These are phyloP conservation scores for Adenanthera pavonina DNA, from an alignment of 306 rosid species.

Conservation along the genomic window DNA sequence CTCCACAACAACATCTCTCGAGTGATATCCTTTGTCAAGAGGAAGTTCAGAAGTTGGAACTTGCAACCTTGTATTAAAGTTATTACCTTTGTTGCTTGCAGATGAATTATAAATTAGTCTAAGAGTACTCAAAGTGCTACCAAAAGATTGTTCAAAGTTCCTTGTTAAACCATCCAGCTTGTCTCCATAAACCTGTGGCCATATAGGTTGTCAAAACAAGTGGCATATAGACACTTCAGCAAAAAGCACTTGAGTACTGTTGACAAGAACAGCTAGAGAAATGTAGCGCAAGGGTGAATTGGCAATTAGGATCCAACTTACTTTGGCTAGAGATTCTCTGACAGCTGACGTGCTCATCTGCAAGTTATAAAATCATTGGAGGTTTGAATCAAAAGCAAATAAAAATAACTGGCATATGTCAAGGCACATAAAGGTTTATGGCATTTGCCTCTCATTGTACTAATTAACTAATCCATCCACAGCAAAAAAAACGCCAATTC, in stretches of 20 bases:
- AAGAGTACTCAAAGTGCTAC: conserved; percentile 80
- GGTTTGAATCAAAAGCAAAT: conserved; percentile 16
- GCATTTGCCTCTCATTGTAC: neutral
- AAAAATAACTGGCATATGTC: conserved; percentile 6
- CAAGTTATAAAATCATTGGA: conserved; percentile 35
- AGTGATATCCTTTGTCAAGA: conserved; percentile 40
- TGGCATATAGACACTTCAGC: conserved; percentile 46
- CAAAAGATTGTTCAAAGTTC: conserved; percentile 83
- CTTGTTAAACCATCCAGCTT: conserved; percentile 64
- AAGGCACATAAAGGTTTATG: conserved; percentile 14
- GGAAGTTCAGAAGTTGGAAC: conserved; percentile 36
- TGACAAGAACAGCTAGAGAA: conserved; percentile 31
- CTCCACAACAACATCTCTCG: conserved; percentile 42
- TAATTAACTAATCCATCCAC: neutral
- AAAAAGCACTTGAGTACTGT: conserved; percentile 49
- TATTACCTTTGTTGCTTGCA: conserved; percentile 37
- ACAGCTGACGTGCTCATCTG: conserved; percentile 86
- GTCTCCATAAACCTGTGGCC: conserved; percentile 79
- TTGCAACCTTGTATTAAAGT: conserved; percentile 39
- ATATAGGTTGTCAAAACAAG: conserved; percentile 49
- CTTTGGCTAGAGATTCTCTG: conserved; percentile 84
- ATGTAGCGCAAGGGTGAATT: conserved; percentile 47
- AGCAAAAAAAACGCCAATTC: neutral
- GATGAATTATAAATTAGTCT: conserved; percentile 64
- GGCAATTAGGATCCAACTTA: conserved; percentile 63